Evolutionary conservation across 805 yeast species (phyloP), one percentile per base, ranked within the genome.

Genomic region (Teunomyces funiuensis): DNA sequence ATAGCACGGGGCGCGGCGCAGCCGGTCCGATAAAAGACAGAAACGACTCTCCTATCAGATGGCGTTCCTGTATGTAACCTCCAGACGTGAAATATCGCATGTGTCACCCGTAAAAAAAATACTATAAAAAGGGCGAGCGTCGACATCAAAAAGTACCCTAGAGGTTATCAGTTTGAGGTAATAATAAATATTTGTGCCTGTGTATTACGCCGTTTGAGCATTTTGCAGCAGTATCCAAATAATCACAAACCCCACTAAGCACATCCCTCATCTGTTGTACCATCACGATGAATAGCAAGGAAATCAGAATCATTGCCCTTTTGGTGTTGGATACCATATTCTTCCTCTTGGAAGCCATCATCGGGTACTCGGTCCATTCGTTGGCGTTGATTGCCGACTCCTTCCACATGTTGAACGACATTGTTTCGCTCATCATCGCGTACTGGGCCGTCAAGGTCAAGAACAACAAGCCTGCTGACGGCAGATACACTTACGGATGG

Each of bases 351-450:
- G 99, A 91, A 61, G 82, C 89, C 39, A 79, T 81, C 41, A 78
- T 88, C 27, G 96, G 96, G 14, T 93, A 90, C 62, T 77, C 91
- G 18, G 96, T 91, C 19, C 95, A 93, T 61, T 91, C 98, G 1
- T 74, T 91, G 55, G 98, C 99, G 0, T 76, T 91, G 40, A 83
- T 91, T 41, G 99, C 98, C 1, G 99, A 91, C 61, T 85, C 98
- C 1, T 93, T 91, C 76, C 99, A 91, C 63, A 93, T 93, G 98
- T 73, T 91, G 50, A 91, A 93, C 66, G 99, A 91, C 65, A 87
- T 91, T 41, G 81, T 91, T 44, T 88, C 97, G 1, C 71, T 91
- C 26, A 49, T 90, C 14, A 89, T 91, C 38, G 99, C 99, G 0
- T 69, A 90, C 23, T 91, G 97, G 97, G 99, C 99, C 0, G 98